Percentiles rank a stretch among this genome's conserved stretches.
Evolutionary conservation across 768 basidiomycete species (phyloP).

Genomic region (Leccinellum rugosiceps): DNA sequence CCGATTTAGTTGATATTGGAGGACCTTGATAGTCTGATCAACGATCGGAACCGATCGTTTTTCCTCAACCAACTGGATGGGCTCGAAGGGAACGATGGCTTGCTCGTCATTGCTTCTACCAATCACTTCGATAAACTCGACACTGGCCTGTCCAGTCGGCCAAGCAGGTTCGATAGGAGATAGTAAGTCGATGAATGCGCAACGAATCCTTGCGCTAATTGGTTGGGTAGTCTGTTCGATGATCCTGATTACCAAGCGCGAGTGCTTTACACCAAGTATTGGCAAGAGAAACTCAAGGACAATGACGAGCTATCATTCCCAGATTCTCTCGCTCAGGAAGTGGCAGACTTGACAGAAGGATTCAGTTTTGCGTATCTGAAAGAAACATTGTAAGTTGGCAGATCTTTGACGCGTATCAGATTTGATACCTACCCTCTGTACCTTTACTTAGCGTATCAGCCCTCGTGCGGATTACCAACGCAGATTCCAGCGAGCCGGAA

Average conservation of each 20-base stretch:
- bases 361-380: slow-evolving; percentile 91
- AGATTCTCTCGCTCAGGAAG: slow-evolving; percentile 54
- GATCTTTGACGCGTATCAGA: not conserved
- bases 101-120: slow-evolving; percentile 76
- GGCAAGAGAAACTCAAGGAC: slow-evolving; percentile 70
- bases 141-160: slow-evolving; percentile 69
- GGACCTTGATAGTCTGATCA: slow-evolving; percentile 78
- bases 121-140: slow-evolving; percentile 84
- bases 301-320: slow-evolving; percentile 68
- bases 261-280: slow-evolving; percentile 66
- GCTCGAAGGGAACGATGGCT: slow-evolving; percentile 72
- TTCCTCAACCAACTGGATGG: slow-evolving; percentile 89
- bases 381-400: slow-evolving; percentile 72
- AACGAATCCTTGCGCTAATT: not conserved
- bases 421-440: not conserved
- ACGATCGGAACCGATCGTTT: slow-evolving; percentile 74
- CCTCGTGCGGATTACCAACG: slow-evolving; percentile 60
- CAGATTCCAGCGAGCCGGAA: slow-evolving; percentile 45
- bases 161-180: slow-evolving; percentile 84
- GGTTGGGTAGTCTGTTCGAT: slow-evolving; percentile 56
- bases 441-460: slow-evolving; percentile 56
- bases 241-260: slow-evolving; percentile 67
- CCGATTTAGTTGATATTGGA: slow-evolving; percentile 41
- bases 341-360: slow-evolving; percentile 55
- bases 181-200: slow-evolving; percentile 48